These are phyloP conservation scores for Mimosa pudica DNA, from an alignment of 306 rosid genomes.

Conservation along the genomic window DNA sequence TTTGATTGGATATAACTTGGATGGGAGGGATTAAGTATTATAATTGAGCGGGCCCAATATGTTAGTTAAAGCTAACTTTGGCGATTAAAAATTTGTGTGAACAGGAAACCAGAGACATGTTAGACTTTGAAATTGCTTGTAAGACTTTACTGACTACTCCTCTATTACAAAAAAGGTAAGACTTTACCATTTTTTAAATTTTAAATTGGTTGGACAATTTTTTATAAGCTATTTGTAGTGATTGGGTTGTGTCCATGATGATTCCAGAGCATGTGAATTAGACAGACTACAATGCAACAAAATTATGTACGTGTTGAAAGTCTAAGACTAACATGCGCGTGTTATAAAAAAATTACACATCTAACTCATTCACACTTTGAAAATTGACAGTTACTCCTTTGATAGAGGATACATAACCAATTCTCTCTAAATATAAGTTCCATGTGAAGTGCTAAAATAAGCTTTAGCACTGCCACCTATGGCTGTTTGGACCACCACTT, in stretches of 20 bases:
- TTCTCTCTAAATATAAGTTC: too few relatives aligned
- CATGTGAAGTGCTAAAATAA: too few relatives aligned
- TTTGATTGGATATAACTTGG: too few relatives aligned
- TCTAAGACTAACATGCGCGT: background rate
- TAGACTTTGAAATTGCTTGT: background rate
- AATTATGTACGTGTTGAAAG: constrained; percentile 9
- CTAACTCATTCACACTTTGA: too few relatives aligned
- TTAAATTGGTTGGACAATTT: too few relatives aligned
- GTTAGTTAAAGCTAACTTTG: background rate
- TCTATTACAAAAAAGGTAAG: too few relatives aligned
- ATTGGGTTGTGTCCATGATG: background rate
- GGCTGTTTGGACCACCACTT: too few relatives aligned
- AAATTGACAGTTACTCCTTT: too few relatives aligned
- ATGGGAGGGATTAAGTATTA: background rate
- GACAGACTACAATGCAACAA: background rate
- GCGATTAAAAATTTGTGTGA: background rate
- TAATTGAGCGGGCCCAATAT: background rate
- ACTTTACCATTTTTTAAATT: background rate
- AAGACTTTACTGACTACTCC: background rate
- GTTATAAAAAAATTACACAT: too few relatives aligned
- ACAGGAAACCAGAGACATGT: background rate
- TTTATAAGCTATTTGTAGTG: too few relatives aligned
- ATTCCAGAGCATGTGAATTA: background rate
- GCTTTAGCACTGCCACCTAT: too few relatives aligned
- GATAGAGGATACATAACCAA: too few relatives aligned